Evolutionary conservation across 352 stramenopile species (phyloP).

Genomic region (Globisporangium middletonii): DNA sequence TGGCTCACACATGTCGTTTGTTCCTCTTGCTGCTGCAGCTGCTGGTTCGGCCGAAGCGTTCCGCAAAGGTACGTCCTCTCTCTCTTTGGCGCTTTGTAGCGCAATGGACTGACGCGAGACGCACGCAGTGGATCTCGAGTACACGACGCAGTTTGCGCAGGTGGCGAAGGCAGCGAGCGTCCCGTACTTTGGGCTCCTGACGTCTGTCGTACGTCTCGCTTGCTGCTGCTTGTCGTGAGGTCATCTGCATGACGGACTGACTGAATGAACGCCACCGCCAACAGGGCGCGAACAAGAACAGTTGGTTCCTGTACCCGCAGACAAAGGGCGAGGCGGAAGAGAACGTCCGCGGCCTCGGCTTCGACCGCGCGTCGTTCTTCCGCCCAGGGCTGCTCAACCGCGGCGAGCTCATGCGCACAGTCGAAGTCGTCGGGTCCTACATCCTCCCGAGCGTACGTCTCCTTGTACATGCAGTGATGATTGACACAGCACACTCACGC

Average conservation of each 20-base stretch:
- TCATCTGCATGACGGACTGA: neutral
- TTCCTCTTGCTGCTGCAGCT: slow-evolving; percentile 11
- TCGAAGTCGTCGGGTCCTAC: slow-evolving; percentile 45
- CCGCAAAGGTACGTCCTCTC: slow-evolving; percentile 42
- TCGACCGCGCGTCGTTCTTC: slow-evolving; percentile 51
- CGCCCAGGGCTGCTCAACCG: slow-evolving; percentile 55
- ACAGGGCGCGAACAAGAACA: slow-evolving; percentile 54
- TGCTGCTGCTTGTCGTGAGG: neutral
- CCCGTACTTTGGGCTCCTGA: slow-evolving; percentile 64
- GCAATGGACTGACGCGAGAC: neutral
- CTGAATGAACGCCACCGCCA: neutral
- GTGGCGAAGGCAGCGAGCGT: slow-evolving; percentile 34
- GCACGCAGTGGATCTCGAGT: slow-evolving; percentile 61
- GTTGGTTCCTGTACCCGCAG: slow-evolving; percentile 74
- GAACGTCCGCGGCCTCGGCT: slow-evolving; percentile 50
- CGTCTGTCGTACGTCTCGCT: slow-evolving; percentile 33
- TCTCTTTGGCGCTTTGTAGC: neutral
- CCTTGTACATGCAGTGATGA: neutral
- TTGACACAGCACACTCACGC: neutral
- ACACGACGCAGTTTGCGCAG: slow-evolving; percentile 49
- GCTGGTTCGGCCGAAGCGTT: slow-evolving; percentile 58
- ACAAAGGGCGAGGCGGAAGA: slow-evolving; percentile 73
- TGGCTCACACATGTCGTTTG: neutral
- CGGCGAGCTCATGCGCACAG: slow-evolving; percentile 40
- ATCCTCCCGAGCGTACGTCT: slow-evolving; percentile 46